These are phyloP conservation scores for Pulveroboletus ravenelii DNA, from an alignment of 768 basidiomycete species.

Conservation along the genomic window DNA sequence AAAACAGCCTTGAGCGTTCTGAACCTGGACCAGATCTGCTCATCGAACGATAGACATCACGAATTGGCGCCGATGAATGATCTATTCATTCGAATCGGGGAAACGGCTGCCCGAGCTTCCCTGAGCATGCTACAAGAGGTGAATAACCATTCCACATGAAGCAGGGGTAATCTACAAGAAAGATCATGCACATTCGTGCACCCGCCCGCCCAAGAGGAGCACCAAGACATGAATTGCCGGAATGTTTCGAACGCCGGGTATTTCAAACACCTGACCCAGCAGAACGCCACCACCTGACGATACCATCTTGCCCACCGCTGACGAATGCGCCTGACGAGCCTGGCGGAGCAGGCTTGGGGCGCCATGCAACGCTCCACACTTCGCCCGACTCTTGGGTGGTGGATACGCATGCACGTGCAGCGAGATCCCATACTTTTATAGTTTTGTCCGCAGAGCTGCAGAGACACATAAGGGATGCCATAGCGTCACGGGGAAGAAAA, in stretches of 20 bases:
- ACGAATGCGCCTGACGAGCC: slow-evolving; percentile 61
- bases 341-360: slow-evolving; percentile 52
- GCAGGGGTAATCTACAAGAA: not conserved
- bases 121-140: not conserved
- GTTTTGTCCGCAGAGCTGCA: slow-evolving; percentile 78
- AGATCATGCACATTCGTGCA: not conserved
- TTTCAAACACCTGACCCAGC: slow-evolving; percentile 44
- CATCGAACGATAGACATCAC: too few species aligned
- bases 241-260: too few species aligned
- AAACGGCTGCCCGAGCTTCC: not conserved
- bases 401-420: slow-evolving; percentile 66
- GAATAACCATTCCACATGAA: not conserved
- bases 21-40: too few species aligned
- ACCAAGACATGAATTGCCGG: not conserved
- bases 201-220: not conserved
- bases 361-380: slow-evolving; percentile 83
- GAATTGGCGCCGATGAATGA: not conserved
- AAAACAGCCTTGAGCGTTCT: too few species aligned
- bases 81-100: not conserved
- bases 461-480: not conserved
- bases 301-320: slow-evolving; percentile 71
- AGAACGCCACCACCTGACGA: slow-evolving; percentile 73
- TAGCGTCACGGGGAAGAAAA: not conserved
- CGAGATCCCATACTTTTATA: slow-evolving; percentile 84
- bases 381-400: slow-evolving; percentile 76